phyloP scores from a whole-genome alignment of 768 basidiomycete species.

The Cubamyces lactineus region DNA sequence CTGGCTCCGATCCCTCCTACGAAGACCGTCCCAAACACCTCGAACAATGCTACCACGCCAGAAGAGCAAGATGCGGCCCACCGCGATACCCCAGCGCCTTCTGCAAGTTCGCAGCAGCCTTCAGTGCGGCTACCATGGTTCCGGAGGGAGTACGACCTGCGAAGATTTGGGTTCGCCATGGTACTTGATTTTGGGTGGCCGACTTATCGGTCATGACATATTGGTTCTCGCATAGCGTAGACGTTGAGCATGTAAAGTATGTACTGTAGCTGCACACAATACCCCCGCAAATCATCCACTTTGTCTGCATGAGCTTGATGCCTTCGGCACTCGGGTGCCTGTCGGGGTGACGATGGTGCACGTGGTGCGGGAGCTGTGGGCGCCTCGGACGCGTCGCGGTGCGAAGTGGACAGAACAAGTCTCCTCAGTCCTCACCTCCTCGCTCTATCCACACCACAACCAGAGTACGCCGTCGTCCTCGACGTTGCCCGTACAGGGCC shows the following conservation, averaged over 20 bases:
- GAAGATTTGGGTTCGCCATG: slow-evolving; percentile 70
- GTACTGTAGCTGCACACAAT: background rate
- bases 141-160: slow-evolving; percentile 69
- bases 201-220: slow-evolving; percentile 8
- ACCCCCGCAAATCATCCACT: too few relatives aligned
- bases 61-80: background rate
- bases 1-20: background rate
- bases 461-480: background rate
- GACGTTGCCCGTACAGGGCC: slow-evolving; percentile 15
- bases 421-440: background rate
- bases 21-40: background rate
- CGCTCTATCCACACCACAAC: slow-evolving; percentile 2
- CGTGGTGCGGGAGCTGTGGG: slow-evolving; percentile 16
- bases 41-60: background rate
- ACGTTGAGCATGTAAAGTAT: background rate
- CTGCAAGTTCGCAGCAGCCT: background rate
- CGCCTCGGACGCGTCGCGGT: slow-evolving; percentile 26
- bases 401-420: slow-evolving; percentile 15
- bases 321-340: slow-evolving; percentile 6
- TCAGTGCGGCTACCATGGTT: slow-evolving; percentile 23
- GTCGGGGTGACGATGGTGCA: slow-evolving; percentile 21
- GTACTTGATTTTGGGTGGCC: slow-evolving; percentile 79
- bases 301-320: background rate
- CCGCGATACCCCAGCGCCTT: background rate
- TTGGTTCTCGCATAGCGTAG: background rate